Evolutionary conservation across 495 filamentous ascomycete species (phyloP).

Genomic region (Thozetella sp.): DNA sequence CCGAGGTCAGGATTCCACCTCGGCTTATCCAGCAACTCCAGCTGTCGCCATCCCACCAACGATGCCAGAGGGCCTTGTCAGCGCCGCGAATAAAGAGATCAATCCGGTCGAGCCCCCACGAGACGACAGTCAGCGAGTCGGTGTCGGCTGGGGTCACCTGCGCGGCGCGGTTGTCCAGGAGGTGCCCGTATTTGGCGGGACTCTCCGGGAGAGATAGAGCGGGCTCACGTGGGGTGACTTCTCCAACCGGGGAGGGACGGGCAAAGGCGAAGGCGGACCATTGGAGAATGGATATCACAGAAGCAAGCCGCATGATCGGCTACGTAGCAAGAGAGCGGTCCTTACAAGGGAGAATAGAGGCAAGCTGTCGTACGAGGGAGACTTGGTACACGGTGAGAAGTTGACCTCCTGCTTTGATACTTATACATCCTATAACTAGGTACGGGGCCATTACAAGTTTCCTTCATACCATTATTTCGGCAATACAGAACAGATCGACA

Average conservation of each 20-base stretch:
- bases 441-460: no score
- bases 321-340: no score
- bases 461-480: no score
- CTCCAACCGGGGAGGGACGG: neutral
- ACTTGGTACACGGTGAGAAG: no score
- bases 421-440: no score
- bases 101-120: neutral
- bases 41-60: constrained; percentile 8
- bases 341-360: no score
- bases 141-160: neutral
- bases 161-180: neutral
- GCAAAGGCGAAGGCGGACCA: neutral
- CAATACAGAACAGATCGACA: no score
- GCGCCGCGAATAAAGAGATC: constrained; percentile 10
- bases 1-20: constrained; percentile 17
- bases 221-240: neutral
- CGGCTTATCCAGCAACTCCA: constrained; percentile 23
- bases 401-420: no score
- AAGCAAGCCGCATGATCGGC: neutral
- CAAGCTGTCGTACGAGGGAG: no score
- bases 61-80: constrained; percentile 30
- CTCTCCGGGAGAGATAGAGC: neutral
- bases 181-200: neutral
- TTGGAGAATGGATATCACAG: neutral
- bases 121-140: neutral